Base-by-base conservation (phyloP, 345 rosid species). In the Mercurialis annua region DNA sequence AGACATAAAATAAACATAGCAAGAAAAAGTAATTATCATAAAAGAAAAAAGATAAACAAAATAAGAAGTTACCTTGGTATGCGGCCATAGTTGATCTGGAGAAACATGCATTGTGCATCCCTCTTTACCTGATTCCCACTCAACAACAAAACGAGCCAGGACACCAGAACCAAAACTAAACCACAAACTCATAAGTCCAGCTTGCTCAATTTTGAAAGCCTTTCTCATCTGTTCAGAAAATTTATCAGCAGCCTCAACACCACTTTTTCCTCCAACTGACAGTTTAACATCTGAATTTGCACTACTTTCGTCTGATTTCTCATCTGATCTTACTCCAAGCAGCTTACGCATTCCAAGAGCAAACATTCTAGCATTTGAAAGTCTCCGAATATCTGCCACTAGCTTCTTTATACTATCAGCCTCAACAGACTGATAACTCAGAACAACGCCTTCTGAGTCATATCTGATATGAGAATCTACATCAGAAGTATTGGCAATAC, bases 51-150 rank as follows among this genome's bases (percentile, higher is more conserved):
- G 34, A 23, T 51, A 18, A 33, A 12, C 14, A 49, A 30, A 43
- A 57, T 34, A 1, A 40, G 44, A 56, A 59, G 43, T 61, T 27
- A 68, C 99, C 94, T 92, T 92, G 5, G 99, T 95, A 73, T 95
- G 99, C 24, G 98, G 99, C 99, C 99, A 95, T 67, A 84, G 93
- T 79, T 92, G 98, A 65, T 95, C 98, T 10, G 99, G 99, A 68
- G 98, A 90, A 79, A 95, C 99, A 77, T 90, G 99, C 98, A 92
- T 90, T 44, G 99, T 95, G 81, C 99, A 95, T 72, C 96, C 98
- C 72, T 95, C 94, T 81, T 85, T 95, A 74, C 90, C 92, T 12
- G 96, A 81, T 79, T 92, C 98, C 99, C 99, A 95, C 77, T 95
- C 98, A 57, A 95, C 98, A 79, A 92, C 97, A 81, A 95, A 92